These are phyloP conservation scores for Themeda triandra DNA, from an alignment of 176 grass and related monocot species.

Conservation along the genomic window DNA sequence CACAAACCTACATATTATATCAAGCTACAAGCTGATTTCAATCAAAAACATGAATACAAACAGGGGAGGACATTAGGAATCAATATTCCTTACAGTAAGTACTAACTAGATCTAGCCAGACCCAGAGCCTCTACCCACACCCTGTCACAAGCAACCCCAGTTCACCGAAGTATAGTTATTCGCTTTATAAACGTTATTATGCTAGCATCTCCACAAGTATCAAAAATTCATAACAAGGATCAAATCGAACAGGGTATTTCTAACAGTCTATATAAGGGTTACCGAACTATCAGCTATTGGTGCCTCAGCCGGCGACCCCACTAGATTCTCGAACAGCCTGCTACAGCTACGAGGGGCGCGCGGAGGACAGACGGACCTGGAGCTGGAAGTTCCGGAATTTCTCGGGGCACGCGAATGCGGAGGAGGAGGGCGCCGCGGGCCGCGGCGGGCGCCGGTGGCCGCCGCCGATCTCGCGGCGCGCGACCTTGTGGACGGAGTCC, in stretches of 20 bases:
- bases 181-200: not conserved
- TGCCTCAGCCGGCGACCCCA: not conserved
- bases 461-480: conserved; percentile 47
- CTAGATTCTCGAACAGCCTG: not conserved
- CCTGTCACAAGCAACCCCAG: not conserved
- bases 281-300: not conserved
- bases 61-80: not conserved
- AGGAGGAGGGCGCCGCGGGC: conserved; percentile 30
- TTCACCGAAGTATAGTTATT: not conserved
- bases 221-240: not conserved
- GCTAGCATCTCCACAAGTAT: not conserved
- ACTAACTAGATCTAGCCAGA: conserved; percentile 16
- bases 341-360: not conserved
- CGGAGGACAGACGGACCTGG: conserved; percentile 19
- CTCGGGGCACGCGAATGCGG: conserved; percentile 51
- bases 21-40: not conserved
- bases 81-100: not conserved
- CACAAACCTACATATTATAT: not conserved
- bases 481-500: conserved; percentile 47
- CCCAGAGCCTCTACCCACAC: not conserved
- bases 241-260: not conserved
- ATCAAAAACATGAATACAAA: not conserved
- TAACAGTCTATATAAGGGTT: not conserved
- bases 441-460: conserved; percentile 39
- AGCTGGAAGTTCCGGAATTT: conserved; percentile 63